A percentile compares a stretch with the other conserved stretches of the same genome.
phyloP scores from a whole-genome alignment of 1,284 basidiomycete species.

The Testicularia cyperi region DNA sequence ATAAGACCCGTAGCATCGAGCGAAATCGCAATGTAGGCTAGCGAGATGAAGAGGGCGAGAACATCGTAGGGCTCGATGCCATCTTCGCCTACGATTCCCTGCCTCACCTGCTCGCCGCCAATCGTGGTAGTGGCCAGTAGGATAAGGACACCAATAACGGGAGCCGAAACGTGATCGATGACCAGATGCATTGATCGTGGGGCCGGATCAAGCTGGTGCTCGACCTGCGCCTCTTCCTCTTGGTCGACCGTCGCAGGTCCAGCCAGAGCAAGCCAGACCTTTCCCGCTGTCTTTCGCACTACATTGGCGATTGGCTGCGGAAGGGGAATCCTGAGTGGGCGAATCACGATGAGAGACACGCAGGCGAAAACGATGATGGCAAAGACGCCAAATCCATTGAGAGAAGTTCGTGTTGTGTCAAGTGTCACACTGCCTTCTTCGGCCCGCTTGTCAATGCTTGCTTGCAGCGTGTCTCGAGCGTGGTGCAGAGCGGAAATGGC shows the following conservation, averaged over 20 bases:
- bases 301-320: conserved; percentile 17
- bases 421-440: conserved; percentile 3
- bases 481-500: no score
- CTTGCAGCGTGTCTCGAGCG: no score
- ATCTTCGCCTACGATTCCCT: conserved; percentile 71
- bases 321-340: conserved; percentile 44
- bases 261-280: conserved; percentile 13
- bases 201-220: conserved; percentile 1
- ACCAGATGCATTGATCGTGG: conserved; percentile 12
- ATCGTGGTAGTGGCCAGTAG: conserved; percentile 77
- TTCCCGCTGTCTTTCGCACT: conserved; percentile 2
- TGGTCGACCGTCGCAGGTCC: conserved; percentile 8
- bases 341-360: conserved; percentile 54
- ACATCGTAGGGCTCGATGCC: conserved; percentile 89
- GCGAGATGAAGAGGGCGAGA: conserved; percentile 83
- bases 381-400: conserved; percentile 57
- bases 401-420: conserved; percentile 33
- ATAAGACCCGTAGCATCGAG: conserved; percentile 86
- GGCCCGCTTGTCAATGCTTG: no score
- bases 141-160: conserved; percentile 75
- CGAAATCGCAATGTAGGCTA: conserved; percentile 92
- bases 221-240: conserved; percentile 12
- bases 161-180: conserved; percentile 61
- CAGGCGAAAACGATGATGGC: conserved; percentile 55
- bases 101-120: conserved; percentile 67